These are phyloP conservation scores for Huntiella abstrusa DNA, from an alignment of 2,329 filamentous ascomycete genomes.

Conservation along the genomic window DNA sequence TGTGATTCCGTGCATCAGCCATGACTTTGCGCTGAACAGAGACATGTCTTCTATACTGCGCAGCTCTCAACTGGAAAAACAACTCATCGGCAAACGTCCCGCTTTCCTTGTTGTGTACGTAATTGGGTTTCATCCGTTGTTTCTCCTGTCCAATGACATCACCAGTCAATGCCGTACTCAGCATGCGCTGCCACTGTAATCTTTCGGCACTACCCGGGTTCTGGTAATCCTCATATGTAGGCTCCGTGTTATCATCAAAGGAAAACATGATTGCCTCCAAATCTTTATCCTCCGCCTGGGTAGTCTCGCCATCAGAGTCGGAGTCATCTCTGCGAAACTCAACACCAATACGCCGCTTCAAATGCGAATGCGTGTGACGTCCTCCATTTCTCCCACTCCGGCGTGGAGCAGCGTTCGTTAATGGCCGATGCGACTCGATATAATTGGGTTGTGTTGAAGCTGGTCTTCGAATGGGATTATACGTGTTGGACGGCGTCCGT, in stretches of 20 bases:
- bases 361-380: background rate
- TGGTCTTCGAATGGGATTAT: constrained; percentile 33
- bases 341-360: constrained; percentile 57
- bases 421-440: constrained; percentile 2
- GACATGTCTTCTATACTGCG: constrained; percentile 64
- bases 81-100: constrained; percentile 35
- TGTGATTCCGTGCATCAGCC: constrained; percentile 58
- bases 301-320: constrained; percentile 79
- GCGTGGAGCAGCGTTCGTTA: too few relatives aligned
- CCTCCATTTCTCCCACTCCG: too few relatives aligned
- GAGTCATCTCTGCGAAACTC: constrained; percentile 47
- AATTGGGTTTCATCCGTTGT: constrained; percentile 70
- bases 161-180: constrained; percentile 84
- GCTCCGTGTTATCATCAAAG: constrained; percentile 73
- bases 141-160: constrained; percentile 98
- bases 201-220: constrained; percentile 77
- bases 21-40: constrained; percentile 73
- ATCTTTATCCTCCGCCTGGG: constrained; percentile 78
- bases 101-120: constrained; percentile 15
- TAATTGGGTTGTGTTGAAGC: constrained; percentile 2
- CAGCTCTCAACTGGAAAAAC: constrained; percentile 76
- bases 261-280: constrained; percentile 88
- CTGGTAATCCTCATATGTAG: constrained; percentile 74
- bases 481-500: constrained; percentile 62
- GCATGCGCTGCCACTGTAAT: constrained; percentile 95